phyloP scores from a whole-genome alignment of 2,329 filamentous ascomycete genomes.

The Sporothrix pallida region DNA sequence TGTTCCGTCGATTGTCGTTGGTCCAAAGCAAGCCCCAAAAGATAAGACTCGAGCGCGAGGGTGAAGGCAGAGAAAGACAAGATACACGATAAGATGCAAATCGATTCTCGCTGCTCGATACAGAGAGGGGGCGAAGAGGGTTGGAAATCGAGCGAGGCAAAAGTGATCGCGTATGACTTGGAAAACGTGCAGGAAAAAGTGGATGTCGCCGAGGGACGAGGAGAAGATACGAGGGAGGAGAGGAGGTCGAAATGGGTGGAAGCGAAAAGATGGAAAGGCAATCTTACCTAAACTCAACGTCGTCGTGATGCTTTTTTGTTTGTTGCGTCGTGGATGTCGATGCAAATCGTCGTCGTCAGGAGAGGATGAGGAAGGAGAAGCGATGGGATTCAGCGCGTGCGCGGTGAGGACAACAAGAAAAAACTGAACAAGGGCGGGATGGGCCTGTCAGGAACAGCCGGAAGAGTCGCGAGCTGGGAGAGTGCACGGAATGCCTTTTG shows the following conservation, averaged over 20 bases:
- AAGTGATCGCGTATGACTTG: slow-evolving; percentile 3
- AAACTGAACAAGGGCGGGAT: not conserved
- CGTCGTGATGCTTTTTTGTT: slow-evolving; percentile 16
- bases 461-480: slow-evolving; percentile 10
- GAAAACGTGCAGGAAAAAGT: slow-evolving; percentile 15
- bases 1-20: slow-evolving; percentile 3
- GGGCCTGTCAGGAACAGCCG: slow-evolving; percentile 14
- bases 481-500: not conserved
- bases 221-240: not conserved
- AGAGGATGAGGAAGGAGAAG: not conserved
- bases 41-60: not conserved
- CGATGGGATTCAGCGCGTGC: slow-evolving; percentile 21
- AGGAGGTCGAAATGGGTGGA: not conserved
- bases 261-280: slow-evolving; percentile 14
- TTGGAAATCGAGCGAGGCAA: not conserved
- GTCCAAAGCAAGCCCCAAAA: not conserved
- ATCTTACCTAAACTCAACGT: slow-evolving; percentile 26
- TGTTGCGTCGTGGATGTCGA: not conserved
- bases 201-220: slow-evolving; percentile 20
- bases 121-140: not conserved
- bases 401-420: slow-evolving; percentile 7
- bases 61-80: not conserved
- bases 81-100: not conserved
- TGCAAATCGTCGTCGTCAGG: slow-evolving; percentile 26
- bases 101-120: not conserved